These are phyloP conservation scores for Neofusicoccum cordaticola DNA, from an alignment of 2,329 filamentous ascomycete species.

Conservation along the genomic window DNA sequence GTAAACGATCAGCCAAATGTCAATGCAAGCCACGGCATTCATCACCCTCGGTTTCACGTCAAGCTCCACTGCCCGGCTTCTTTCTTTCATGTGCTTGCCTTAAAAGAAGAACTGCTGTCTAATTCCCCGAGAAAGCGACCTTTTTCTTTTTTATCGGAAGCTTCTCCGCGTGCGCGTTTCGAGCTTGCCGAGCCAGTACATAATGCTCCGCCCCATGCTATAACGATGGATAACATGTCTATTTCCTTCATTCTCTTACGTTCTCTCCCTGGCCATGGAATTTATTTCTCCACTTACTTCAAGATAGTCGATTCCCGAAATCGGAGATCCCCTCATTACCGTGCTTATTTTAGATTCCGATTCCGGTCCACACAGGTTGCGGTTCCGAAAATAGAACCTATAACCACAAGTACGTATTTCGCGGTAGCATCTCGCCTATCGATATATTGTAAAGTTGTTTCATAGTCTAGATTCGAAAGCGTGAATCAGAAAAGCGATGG, in stretches of 20 bases:
- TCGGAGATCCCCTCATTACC: no score
- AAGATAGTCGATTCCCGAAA: no score
- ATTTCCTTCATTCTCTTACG: not conserved
- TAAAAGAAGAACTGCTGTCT: not conserved
- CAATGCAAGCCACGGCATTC: not conserved
- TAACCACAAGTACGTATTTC: no score
- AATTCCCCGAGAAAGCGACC: not conserved
- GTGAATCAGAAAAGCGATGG: no score
- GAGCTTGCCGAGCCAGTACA: not conserved
- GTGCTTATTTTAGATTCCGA: no score
- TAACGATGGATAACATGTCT: not conserved
- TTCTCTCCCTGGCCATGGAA: not conserved
- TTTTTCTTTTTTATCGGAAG: not conserved
- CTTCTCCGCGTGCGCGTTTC: not conserved
- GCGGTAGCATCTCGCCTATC: no score
- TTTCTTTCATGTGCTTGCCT: not conserved
- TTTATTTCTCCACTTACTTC: no score
- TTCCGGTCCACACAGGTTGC: no score
- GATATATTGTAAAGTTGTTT: no score
- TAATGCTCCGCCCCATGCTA: not conserved
- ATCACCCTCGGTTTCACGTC: not conserved
- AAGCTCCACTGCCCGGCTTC: not conserved
- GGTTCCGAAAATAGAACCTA: no score
- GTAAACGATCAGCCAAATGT: not conserved
- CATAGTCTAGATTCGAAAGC: no score